Evolutionary conservation across 2,329 filamentous ascomycete genomes (phyloP), one percentile per base, ranked within the genome.

Genomic region (Neoscytalidium dimidiatum): DNA sequence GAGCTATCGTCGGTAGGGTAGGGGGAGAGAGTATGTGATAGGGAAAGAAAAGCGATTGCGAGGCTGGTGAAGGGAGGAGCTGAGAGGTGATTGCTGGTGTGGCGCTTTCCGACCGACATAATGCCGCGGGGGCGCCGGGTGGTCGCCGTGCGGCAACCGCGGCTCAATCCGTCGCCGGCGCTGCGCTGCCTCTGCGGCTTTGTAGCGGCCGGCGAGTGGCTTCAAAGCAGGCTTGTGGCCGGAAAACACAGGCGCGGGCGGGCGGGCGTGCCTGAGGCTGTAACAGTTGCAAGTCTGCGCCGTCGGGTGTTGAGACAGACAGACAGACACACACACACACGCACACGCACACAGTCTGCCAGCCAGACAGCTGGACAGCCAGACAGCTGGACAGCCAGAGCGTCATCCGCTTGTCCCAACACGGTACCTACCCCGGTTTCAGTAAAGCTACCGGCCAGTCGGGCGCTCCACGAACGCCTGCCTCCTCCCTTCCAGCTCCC

Each of bases 261-360:
- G n/a, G n/a, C n/a, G n/a, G n/a, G 26, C 28, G 3, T 31, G 48
- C 48, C 26, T 21, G 46, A 51, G 46, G 46, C 46, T 28, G 26
- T n/a, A 26, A 48, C 44, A 23, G 7, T 26, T 13, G 26, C 23
- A 21, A 17, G n/a, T 41, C 5, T 41, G 11, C 9, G 1, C n/a
- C 29, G 49, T 35, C 31, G 29, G 52, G 21, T 56, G 52, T 56
- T 41, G 52, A 43, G 52, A 56, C 52, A 28, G 35, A n/a, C n/a
- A n/a, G n/a, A n/a, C n/a, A n/a, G n/a, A n/a, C n/a, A n/a, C n/a
- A n/a, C n/a, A n/a, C n/a, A n/a, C n/a, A n/a, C n/a, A n/a, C n/a
- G n/a, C n/a, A n/a, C n/a, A n/a, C n/a, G n/a, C n/a, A n/a, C n/a
- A n/a, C n/a, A n/a, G n/a, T n/a, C n/a, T n/a, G n/a, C n/a, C n/a